Percentiles rank a stretch among this genome's conserved stretches.
These are phyloP conservation scores for Xylaria arbuscula DNA, from an alignment of 2,329 filamentous ascomycete species.

Conservation along the genomic window DNA sequence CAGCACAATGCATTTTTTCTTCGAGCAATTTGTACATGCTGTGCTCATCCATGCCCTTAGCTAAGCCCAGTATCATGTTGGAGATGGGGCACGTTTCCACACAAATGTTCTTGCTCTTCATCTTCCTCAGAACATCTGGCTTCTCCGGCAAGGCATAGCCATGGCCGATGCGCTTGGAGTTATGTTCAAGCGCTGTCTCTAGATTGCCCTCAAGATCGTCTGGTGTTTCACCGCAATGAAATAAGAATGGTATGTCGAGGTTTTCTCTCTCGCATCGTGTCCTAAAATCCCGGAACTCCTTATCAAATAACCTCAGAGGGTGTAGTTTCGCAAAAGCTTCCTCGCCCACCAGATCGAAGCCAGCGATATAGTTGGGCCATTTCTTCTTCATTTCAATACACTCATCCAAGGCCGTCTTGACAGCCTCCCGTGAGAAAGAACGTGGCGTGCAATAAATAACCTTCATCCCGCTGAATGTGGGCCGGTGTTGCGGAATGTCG, in stretches of 20 bases:
- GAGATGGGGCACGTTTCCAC: slow-evolving; percentile 83
- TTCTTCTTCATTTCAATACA: slow-evolving; percentile 65
- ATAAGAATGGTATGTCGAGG: slow-evolving; percentile 75
- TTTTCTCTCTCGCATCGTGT: slow-evolving; percentile 56
- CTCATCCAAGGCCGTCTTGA: slow-evolving; percentile 61
- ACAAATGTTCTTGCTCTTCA: slow-evolving; percentile 72
- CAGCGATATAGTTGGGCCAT: slow-evolving; percentile 65
- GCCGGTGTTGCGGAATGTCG: slow-evolving; percentile 39
- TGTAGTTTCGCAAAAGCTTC: slow-evolving; percentile 60
- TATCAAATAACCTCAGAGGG: slow-evolving; percentile 62
- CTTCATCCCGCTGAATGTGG: slow-evolving; percentile 66
- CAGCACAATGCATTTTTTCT: slow-evolving; percentile 77
- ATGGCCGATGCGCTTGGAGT: slow-evolving; percentile 77
- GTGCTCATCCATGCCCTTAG: slow-evolving; percentile 72
- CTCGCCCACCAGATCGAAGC: slow-evolving; percentile 71
- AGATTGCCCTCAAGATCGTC: slow-evolving; percentile 76
- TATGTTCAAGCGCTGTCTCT: slow-evolving; percentile 73
- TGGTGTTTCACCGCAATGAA: slow-evolving; percentile 81
- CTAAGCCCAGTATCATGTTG: slow-evolving; percentile 79
- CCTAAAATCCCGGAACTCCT: slow-evolving; percentile 62
- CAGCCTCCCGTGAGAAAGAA: slow-evolving; percentile 60
- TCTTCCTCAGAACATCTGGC: slow-evolving; percentile 71
- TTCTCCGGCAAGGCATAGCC: slow-evolving; percentile 77
- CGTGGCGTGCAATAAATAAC: slow-evolving; percentile 71
- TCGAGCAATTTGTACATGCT: slow-evolving; percentile 75